Base-by-base conservation (phyloP, 164 flowering plant species). In the Tinospora cordifolia region DNA sequence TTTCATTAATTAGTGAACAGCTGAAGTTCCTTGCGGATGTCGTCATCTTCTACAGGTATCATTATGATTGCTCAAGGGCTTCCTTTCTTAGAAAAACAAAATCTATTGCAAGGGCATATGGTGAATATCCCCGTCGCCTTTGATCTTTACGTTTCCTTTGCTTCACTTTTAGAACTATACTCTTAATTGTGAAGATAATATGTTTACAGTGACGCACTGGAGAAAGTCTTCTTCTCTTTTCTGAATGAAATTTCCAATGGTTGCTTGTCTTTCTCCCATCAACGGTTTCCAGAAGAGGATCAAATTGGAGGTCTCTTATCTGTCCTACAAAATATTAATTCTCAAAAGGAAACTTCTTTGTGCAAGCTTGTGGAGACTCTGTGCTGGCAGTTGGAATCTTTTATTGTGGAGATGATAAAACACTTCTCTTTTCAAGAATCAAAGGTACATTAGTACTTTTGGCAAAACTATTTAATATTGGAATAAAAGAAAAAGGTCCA, bases 21-120 rank as follows among this genome's bases (percentile, higher is more conserved):
- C 76, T 89, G 25, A 87, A 87, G 66, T 89, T 92, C 74, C 75
- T 89, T 67, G 80, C 78, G 24, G 91, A 89, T 76, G 78, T 90
- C 69, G 70, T 90, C 58, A 76, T 82, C 41, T 87, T 85, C 76
- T 90, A 87, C 74, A 81, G 96, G 98, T 92, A 86, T 65, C 40
- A 62, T 30, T 62, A 73, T 63, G 40, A 17, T 65, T 76, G 34
- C 44, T 69, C 58, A 60, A 70, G 63, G 11, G 27, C n/a, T 65
- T 64, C n/a, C 21, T 39, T 25, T 70, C 60, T 25, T n/a, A 24
- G 57, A 12, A n/a, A 66, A 13, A 9, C 22, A 54, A 54, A 54
- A 54, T 8, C 60, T 25, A n/a, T 3, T 8, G 24, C 60, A 54
- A 54, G n/a, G 60, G 8, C 10, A 22, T 22, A 54, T 17, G 21